Conservation (phyloP, 2,329 filamentous ascomycete species). For the Sporothrix brasiliensis region DNA sequence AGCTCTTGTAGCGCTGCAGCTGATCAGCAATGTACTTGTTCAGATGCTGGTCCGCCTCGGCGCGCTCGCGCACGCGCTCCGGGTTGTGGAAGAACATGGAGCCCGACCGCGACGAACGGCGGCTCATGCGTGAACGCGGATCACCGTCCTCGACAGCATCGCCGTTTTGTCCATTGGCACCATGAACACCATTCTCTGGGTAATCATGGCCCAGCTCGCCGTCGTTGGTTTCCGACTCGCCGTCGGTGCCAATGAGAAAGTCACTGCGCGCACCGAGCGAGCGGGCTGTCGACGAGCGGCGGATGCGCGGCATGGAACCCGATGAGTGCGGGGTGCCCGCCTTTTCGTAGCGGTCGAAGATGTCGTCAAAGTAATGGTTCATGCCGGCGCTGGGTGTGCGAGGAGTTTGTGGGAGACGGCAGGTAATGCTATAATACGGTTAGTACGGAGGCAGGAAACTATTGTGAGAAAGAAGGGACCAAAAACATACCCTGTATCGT, state of each 20-base stretch:
- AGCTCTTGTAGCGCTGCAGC: constrained; percentile 70
- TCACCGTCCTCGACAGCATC: constrained; percentile 35
- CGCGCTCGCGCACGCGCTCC: constrained; percentile 53
- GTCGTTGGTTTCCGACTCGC: constrained; percentile 40
- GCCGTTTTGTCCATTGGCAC: constrained; percentile 46
- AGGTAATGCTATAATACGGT: constrained; percentile 66
- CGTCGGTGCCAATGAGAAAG: constrained; percentile 53
- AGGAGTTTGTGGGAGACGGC: constrained; percentile 89
- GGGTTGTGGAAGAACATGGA: constrained; percentile 55
- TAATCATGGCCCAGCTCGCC: constrained; percentile 52
- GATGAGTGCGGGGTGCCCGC: constrained; percentile 44
- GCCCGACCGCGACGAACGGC: constrained; percentile 40
- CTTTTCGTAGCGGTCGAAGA: constrained; percentile 62
- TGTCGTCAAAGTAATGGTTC: constrained; percentile 93
- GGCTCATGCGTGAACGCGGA: constrained; percentile 45
- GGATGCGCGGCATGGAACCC: constrained; percentile 54
- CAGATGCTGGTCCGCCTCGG: constrained; percentile 69
- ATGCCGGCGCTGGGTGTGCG: constrained; percentile 82
- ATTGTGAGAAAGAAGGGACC: not conserved
- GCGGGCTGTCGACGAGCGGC: constrained; percentile 78
- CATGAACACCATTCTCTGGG: constrained; percentile 47
- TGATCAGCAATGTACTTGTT: constrained; percentile 82
- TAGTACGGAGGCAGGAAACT: not conserved
- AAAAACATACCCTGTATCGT: constrained; percentile 83
- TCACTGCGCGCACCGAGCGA: constrained; percentile 85